Evolutionary conservation across 2,329 filamentous ascomycete genomes (phyloP).

Genomic region (Stagonosporopsis rhizophila): DNA sequence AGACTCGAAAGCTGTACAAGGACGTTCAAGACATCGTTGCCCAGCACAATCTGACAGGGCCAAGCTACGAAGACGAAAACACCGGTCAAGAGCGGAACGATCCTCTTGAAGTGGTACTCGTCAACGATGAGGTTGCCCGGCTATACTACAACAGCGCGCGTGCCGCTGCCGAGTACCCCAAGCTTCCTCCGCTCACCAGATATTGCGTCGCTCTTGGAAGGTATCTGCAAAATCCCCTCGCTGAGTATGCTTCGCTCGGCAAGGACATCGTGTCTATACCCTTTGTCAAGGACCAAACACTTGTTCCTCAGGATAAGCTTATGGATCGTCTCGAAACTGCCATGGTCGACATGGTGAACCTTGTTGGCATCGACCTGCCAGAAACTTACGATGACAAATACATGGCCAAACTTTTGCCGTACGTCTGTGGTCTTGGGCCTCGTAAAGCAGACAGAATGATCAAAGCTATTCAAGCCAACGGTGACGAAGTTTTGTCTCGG

Average conservation of each 20-base stretch:
- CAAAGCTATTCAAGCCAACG: conserved; percentile 91
- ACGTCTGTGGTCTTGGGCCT: conserved; percentile 87
- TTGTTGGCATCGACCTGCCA: conserved; percentile 94
- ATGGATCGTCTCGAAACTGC: conserved; percentile 89
- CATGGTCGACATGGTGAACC: conserved; percentile 98
- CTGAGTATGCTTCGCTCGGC: conserved; percentile 93
- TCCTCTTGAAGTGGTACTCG: conserved; percentile 83
- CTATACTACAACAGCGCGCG: conserved; percentile 91
- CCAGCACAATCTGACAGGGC: conserved; percentile 77
- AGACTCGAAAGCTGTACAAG: conserved; percentile 82
- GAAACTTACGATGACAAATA: conserved; percentile 84
- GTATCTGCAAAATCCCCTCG: conserved; percentile 94
- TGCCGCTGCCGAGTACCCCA: conserved; percentile 80
- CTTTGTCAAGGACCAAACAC: conserved; percentile 88
- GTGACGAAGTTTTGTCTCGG: conserved; percentile 81
- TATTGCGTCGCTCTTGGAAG: conserved; percentile 90
- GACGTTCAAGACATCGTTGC: conserved; percentile 81
- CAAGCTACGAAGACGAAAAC: conserved; percentile 83
- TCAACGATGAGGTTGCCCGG: conserved; percentile 97
- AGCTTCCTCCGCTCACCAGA: conserved; percentile 76
- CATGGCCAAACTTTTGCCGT: conserved; percentile 86
- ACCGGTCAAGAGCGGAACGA: conserved; percentile 74
- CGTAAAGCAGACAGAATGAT: conserved; percentile 85
- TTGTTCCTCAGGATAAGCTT: conserved; percentile 87
- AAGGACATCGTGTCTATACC: conserved; percentile 85